phyloP scores from a whole-genome alignment of 1,139 yeast species.

The Chernovozyma sophiae-reginae region DNA sequence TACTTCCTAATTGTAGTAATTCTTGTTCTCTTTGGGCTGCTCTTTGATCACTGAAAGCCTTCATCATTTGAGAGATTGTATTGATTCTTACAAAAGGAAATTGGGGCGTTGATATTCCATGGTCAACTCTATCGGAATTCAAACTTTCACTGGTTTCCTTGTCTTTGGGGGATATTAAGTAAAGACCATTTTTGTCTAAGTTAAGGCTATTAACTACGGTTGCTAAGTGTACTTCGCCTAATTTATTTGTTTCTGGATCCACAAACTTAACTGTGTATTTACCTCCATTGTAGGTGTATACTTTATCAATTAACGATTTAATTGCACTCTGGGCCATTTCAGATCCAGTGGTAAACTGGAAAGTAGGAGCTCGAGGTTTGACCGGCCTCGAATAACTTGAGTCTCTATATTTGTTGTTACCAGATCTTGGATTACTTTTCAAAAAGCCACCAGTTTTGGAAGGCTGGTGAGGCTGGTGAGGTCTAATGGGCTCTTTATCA shows the following conservation, averaged over 20 bases:
- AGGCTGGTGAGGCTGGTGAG: neutral
- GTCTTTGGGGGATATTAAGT: conserved; percentile 20
- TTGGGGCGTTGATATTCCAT: neutral
- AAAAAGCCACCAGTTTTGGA: neutral
- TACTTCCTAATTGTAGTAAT: conserved; percentile 32
- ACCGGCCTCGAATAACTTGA: neutral
- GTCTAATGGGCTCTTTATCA: neutral
- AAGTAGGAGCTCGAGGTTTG: conserved; percentile 9
- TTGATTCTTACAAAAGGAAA: conserved; percentile 19
- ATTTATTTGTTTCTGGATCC: conserved; percentile 17
- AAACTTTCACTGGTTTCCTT: neutral
- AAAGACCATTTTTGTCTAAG: conserved; percentile 27
- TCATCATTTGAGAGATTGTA: conserved; percentile 30
- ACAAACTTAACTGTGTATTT: conserved; percentile 26
- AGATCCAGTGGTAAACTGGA: conserved; percentile 17
- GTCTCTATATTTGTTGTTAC: neutral
- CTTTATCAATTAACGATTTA: conserved; percentile 25
- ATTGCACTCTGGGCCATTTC: conserved; percentile 28
- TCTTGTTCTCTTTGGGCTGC: conserved; percentile 31
- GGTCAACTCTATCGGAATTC: neutral
- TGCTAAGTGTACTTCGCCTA: conserved; percentile 22
- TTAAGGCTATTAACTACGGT: conserved; percentile 29
- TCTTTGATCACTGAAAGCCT: conserved; percentile 26
- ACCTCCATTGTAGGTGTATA: conserved; percentile 17
- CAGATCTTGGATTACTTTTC: neutral